Evolutionary conservation across 1,139 yeast genomes (phyloP).

Genomic region (Yamadazyma pseudoaaseri): DNA sequence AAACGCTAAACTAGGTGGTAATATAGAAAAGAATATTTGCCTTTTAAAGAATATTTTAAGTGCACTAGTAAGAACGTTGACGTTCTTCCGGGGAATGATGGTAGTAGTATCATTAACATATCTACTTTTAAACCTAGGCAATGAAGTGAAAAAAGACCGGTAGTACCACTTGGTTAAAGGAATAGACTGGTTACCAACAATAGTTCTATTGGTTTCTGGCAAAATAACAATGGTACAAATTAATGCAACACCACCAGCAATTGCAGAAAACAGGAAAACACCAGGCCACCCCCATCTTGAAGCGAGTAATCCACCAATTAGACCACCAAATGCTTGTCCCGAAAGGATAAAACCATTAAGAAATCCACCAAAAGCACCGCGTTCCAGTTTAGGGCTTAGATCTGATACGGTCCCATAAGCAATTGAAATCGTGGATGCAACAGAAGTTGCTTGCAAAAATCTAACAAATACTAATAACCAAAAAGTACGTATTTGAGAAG

Average conservation of each 20-base stretch:
- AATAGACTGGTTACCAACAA: conserved; percentile 68
- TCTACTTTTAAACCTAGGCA: conserved; percentile 18
- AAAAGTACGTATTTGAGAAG: conserved; percentile 22
- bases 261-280: conserved; percentile 71
- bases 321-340: conserved; percentile 77
- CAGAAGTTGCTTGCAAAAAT: conserved; percentile 67
- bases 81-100: conserved; percentile 20
- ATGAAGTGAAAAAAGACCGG: conserved; percentile 39
- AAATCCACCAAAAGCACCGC: conserved; percentile 67
- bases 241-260: conserved; percentile 50
- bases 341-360: conserved; percentile 62
- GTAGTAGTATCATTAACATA: conserved; percentile 16
- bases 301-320: conserved; percentile 68
- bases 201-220: conserved; percentile 70
- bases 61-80: conserved; percentile 43
- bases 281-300: conserved; percentile 69
- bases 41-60: conserved; percentile 37
- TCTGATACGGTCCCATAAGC: conserved; percentile 70
- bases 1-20: conserved; percentile 62
- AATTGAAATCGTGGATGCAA: conserved; percentile 69
- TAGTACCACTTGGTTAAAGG: conserved; percentile 40
- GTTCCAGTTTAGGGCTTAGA: conserved; percentile 53
- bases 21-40: conserved; percentile 23
- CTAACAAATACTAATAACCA: conserved; percentile 35
- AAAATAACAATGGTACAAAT: conserved; percentile 38